Base-by-base conservation (phyloP, 352 stramenopile species). In the Elongisporangium prolatum region DNA sequence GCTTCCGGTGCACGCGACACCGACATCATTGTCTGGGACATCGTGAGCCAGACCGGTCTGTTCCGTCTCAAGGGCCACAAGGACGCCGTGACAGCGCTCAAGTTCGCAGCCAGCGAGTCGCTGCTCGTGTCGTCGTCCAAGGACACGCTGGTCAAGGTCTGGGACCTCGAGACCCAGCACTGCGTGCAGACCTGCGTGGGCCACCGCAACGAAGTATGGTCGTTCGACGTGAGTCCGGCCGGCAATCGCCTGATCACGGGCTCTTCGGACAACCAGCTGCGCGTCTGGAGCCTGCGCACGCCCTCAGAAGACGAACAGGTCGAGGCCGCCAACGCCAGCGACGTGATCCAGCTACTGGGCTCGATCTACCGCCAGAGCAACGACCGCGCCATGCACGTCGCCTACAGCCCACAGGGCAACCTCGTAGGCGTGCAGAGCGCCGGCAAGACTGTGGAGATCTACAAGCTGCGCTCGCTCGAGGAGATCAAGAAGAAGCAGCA, bases 81-180 rank as follows among this genome's bases (percentile, higher is more conserved):
- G 65, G 88, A 97, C 64, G 84, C 88, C 16, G 85, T 98, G 38
- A 98, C 93, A 18, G 89, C 88, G 44, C 56, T 97, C n/a, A 56
- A 57, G 18, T 98, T 98, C 64, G 40, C 97, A n/a, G 64, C 67
- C 4, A 57, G 73, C 18, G 65, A 73, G 24, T 67, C 63, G 11
- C 65, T 92, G 49, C 68, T 97, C 4, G 72, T 90, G 28, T 97
- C 92, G 8, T 74, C 81, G 48, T 97, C 89, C 59, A 97, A 97
- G 67, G 95, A 98, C 74, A 91, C 88, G 34, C 78, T 98, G 40
- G 67, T 98, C 49, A 98, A 98, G 74, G 80, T 97, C 17, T 98
- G 94, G 94, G 94, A 98, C 63, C 71, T 98, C 4, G 86, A 96
- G 28, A 97, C 86, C 25, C 89, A 98, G 75, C 83, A 97, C 69